A percentile compares a stretch with the other conserved stretches of the same genome.
phyloP scores from a whole-genome alignment of 2,329 filamentous ascomycete species.

The Phaeosphaeriaceae sp. region DNA sequence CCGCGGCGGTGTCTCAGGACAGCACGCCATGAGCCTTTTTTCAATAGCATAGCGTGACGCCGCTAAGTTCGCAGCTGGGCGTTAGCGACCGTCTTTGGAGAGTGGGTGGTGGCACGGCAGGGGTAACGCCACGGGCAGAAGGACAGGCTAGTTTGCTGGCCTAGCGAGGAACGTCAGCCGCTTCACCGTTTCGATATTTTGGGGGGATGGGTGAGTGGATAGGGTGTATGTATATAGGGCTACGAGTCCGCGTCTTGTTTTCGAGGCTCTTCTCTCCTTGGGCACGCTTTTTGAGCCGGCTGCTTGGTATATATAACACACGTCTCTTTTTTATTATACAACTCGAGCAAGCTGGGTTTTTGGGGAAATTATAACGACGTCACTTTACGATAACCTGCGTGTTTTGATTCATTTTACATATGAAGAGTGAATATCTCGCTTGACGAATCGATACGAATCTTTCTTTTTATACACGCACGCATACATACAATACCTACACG shows the following conservation, averaged over 20 bases:
- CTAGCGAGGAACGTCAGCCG: constrained; percentile 33
- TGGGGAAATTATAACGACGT: not conserved
- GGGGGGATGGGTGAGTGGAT: constrained; percentile 6
- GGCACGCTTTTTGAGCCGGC: not conserved
- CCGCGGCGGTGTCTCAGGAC: not conserved
- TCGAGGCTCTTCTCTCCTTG: constrained; percentile 1
- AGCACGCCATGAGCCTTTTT: not conserved
- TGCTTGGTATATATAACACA: not conserved
- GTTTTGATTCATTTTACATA: too few relatives aligned
- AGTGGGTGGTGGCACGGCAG: constrained; percentile 25
- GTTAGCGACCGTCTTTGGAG: constrained; percentile 11
- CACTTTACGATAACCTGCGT: not conserved
- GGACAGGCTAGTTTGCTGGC: constrained; percentile 3
- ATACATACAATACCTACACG: too few relatives aligned
- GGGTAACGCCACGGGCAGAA: constrained; percentile 24
- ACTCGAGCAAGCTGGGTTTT: too few relatives aligned
- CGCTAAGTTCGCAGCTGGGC: constrained; percentile 12
- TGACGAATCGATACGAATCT: too few relatives aligned
- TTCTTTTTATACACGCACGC: too few relatives aligned
- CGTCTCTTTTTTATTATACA: too few relatives aligned
- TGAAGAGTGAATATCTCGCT: too few relatives aligned
- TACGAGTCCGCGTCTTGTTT: constrained; percentile 5
- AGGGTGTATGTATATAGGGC: constrained; percentile 27
- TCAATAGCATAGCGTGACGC: constrained; percentile 7
- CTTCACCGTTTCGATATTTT: constrained; percentile 36